These are phyloP conservation scores for Elasticomyces elasticus DNA, from an alignment of 495 filamentous ascomycete genomes.

Conservation along the genomic window DNA sequence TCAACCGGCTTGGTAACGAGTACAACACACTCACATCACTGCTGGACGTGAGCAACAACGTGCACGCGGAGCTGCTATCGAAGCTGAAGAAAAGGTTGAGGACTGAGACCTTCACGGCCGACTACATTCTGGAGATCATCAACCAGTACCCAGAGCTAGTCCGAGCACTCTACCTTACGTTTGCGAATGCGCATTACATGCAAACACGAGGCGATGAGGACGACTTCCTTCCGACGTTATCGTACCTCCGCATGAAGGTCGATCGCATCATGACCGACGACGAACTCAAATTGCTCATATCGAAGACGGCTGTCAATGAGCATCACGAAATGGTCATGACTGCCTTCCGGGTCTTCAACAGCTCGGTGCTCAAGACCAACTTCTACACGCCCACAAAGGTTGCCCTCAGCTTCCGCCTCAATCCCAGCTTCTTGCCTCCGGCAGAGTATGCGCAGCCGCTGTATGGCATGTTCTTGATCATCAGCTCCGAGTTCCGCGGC, in stretches of 20 bases:
- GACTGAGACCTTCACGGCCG: conserved; percentile 92
- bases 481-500: conserved; percentile 89
- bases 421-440: conserved; percentile 78
- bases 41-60: conserved; percentile 67
- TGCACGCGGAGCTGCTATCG: conserved; percentile 80
- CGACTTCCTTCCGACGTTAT: conserved; percentile 72
- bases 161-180: conserved; percentile 78
- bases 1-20: conserved; percentile 79
- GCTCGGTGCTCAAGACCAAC: conserved; percentile 86
- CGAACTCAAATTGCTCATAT: conserved; percentile 71
- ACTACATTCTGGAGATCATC: conserved; percentile 97
- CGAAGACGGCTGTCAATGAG: conserved; percentile 74
- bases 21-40: conserved; percentile 78
- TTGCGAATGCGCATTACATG: conserved; percentile 83
- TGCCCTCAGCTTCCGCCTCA: conserved; percentile 87
- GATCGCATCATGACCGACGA: conserved; percentile 68
- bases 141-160: conserved; percentile 80
- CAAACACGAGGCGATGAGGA: conserved; percentile 68
- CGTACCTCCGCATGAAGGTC: conserved; percentile 60
- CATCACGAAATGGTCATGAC: conserved; percentile 97
- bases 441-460: conserved; percentile 89
- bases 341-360: conserved; percentile 93
- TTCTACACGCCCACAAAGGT: conserved; percentile 99
- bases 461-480: conserved; percentile 97
- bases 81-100: conserved; percentile 94